Conservation (phyloP, 1,139 yeast species). For the Kurtzmaniella quercitrusa region DNA sequence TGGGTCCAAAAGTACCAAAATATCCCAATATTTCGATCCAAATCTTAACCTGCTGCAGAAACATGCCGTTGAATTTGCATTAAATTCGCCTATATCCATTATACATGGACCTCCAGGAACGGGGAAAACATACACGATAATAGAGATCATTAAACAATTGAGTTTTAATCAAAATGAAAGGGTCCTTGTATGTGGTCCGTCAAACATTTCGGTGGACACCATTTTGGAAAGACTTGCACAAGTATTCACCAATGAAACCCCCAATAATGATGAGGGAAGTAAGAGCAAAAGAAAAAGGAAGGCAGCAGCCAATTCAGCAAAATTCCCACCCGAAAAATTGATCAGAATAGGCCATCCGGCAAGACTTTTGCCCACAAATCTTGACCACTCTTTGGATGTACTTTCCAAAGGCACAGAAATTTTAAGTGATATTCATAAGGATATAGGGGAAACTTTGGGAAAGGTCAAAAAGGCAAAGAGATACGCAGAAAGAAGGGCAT, state of each 20-base stretch:
- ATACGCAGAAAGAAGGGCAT: slow-evolving; percentile 59
- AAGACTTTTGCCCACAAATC: slow-evolving; percentile 58
- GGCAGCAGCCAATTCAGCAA: slow-evolving; percentile 13
- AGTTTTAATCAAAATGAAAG: slow-evolving; percentile 54
- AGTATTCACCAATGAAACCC: slow-evolving; percentile 21
- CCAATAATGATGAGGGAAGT: slow-evolving; percentile 11
- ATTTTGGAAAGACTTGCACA: slow-evolving; percentile 73
- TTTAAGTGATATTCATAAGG: slow-evolving; percentile 63
- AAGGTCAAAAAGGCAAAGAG: slow-evolving; percentile 63
- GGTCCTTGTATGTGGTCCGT: slow-evolving; percentile 90
- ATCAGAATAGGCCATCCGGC: slow-evolving; percentile 94
- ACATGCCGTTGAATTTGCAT: slow-evolving; percentile 37
- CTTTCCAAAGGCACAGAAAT: slow-evolving; percentile 63
- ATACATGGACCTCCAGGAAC: slow-evolving; percentile 53
- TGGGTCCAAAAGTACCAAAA: slow-evolving; percentile 9
- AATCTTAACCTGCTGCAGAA: slow-evolving; percentile 67
- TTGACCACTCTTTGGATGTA: slow-evolving; percentile 74
- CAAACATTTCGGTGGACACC: slow-evolving; percentile 93
- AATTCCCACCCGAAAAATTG: slow-evolving; percentile 48
- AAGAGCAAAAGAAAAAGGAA: slow-evolving; percentile 11
- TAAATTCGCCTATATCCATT: slow-evolving; percentile 40
- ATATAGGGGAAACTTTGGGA: slow-evolving; percentile 58
- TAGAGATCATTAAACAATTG: slow-evolving; percentile 80
- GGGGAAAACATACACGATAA: slow-evolving; percentile 71
- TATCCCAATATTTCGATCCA: slow-evolving; percentile 38